Base-by-base conservation (phyloP, 139 green algal genomes). In the Chlorella sp. region DNA sequence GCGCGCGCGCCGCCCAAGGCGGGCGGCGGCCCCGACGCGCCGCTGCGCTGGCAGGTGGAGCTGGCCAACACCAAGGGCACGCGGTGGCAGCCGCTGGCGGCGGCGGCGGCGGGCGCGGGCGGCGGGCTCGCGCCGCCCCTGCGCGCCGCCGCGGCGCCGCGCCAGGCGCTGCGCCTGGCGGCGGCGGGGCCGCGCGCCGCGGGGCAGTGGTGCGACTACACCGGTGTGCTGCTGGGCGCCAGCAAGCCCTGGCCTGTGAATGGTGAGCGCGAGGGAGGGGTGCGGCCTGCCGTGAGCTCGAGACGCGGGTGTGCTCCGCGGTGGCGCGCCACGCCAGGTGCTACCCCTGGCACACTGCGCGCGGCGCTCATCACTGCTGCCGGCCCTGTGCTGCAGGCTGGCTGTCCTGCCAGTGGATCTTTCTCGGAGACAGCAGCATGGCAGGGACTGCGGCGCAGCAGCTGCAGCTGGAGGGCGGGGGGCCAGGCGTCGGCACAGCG, bases 171-270 rank as follows among this genome's bases (percentile, higher is more conserved):
- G 3, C 8, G 15, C 40, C 42, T 75, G 31, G n/a, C 67, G 14
- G 8, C n/a, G 29, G 36, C 51, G 55, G 38, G 12, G 15, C 6
- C 40, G 38, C 40, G 38, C 50, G 27, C 27, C 25, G 5, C 41
- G 14, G 5, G 69, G 51, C 38, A 55, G 38, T 40, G 2, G 3
- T 45, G 65, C 11, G 69, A 75, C 69, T 75, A 56, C 69, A 75
- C 69, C 3, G 69, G 69, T 27, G 53, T 43, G 53, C 69, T 75
- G 40, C 69, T 75, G 69, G 69, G 69, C 0, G 42, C 51, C 12
- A 62, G 67, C 67, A n/a, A n/a, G n/a, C n/a, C n/a, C n/a, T n/a
- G n/a, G n/a, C n/a, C n/a, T n/a, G n/a, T n/a, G n/a, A n/a, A n/a
- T n/a, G n/a, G n/a, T n/a, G n/a, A n/a, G 46, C 14, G 14, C 41